Conservation (phyloP, 2,329 filamentous ascomycete species). For the Colletotrichum scovillei region DNA sequence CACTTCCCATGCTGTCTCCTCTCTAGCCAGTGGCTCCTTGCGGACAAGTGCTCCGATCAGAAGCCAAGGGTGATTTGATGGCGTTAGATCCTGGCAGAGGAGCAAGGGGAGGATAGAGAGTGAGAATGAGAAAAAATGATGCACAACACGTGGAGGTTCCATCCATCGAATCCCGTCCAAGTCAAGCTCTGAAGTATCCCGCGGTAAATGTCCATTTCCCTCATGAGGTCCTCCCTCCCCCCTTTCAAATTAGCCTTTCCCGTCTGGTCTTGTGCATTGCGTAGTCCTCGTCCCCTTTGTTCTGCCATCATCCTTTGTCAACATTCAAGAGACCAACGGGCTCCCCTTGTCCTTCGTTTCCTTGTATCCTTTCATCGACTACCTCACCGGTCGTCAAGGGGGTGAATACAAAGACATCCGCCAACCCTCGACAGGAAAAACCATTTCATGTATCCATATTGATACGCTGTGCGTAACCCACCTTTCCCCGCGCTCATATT, state of each 20-base stretch:
- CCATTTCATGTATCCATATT: background rate
- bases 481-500: background rate
- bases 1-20: background rate
- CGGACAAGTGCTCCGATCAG: slow-evolving; percentile 19
- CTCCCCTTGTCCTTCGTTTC: slow-evolving; percentile 10
- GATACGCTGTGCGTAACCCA: background rate
- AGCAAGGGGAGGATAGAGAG: background rate
- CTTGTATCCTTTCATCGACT: background rate
- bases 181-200: slow-evolving; percentile 2
- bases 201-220: background rate
- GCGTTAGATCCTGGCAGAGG: slow-evolving; percentile 19
- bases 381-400: background rate
- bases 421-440: background rate
- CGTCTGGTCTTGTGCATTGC: slow-evolving; percentile 5
- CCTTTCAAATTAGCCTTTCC: slow-evolving; percentile 22
- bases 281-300: slow-evolving; percentile 4
- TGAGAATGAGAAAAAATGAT: background rate
- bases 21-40: background rate
- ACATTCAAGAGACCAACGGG: slow-evolving; percentile 13
- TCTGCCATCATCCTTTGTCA: slow-evolving; percentile 15
- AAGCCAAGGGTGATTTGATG: slow-evolving; percentile 22
- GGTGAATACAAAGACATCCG: slow-evolving; percentile 11
- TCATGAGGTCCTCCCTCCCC: background rate
- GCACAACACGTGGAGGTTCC: slow-evolving; percentile 4
- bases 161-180: slow-evolving; percentile 2